Conservation (phyloP, 2,329 filamentous ascomycete genomes). For the Cordyceps cicadae region DNA sequence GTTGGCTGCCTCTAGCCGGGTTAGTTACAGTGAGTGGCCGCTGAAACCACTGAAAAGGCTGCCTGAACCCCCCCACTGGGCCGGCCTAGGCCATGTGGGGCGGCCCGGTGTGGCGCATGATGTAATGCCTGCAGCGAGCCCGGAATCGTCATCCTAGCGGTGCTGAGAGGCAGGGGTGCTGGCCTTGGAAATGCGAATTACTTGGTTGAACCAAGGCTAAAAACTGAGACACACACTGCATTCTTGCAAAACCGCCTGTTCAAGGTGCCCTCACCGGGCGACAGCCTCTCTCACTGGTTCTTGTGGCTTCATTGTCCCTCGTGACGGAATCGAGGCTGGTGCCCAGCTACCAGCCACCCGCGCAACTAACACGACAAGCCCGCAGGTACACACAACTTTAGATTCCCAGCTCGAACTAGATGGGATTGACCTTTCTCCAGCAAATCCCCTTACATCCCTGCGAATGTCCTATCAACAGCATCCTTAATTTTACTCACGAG, state of each 20-base stretch:
- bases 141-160: not conserved
- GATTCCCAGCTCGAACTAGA: not conserved
- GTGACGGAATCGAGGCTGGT: not conserved
- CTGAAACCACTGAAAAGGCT: not conserved
- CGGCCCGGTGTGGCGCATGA: not conserved
- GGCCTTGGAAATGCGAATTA: not conserved
- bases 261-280: not conserved
- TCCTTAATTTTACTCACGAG: slow-evolving; percentile 16
- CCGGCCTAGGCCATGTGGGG: not conserved
- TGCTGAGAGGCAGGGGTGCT: not conserved
- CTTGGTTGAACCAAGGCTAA: too few relatives aligned
- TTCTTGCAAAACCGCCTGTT: too few relatives aligned
- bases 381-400: not conserved
- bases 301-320: not conserved
- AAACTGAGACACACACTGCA: too few relatives aligned
- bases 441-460: not conserved
- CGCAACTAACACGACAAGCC: not conserved
- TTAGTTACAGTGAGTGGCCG: not conserved
- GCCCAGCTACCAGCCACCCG: not conserved
- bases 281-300: not conserved
- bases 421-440: too few relatives aligned
- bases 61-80: not conserved
- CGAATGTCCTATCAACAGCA: slow-evolving; percentile 11
- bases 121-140: not conserved
- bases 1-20: not conserved